Conservation (phyloP, 2,329 filamentous ascomycete genomes). For the Aspergillus sojae region DNA sequence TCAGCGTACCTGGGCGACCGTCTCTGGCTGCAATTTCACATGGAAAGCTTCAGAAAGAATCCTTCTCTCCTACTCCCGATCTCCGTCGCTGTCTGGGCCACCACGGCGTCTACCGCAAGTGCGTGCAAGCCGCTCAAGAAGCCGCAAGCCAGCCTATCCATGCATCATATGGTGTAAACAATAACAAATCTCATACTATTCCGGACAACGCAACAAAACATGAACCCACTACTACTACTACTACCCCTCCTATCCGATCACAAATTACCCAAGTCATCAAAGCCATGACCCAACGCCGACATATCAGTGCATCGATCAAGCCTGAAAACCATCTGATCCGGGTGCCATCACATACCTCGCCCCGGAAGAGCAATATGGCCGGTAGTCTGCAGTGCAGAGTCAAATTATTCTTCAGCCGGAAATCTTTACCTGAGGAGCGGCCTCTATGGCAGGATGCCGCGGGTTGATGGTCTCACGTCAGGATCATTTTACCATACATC, state of each 20-base stretch:
- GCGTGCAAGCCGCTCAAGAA: constrained; percentile 17
- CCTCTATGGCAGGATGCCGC: not conserved
- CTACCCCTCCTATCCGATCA: constrained; percentile 5
- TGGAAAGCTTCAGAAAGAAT: constrained; percentile 19
- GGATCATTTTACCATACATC: not conserved
- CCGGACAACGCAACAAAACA: not conserved
- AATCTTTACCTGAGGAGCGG: too few species aligned
- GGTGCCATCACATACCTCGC: not conserved
- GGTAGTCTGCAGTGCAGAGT: not conserved
- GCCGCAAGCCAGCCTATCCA: constrained; percentile 1
- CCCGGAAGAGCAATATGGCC: not conserved
- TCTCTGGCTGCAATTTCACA: constrained; percentile 17
- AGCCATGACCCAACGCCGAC: constrained; percentile 13
- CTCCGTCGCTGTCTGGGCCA: constrained; percentile 22
- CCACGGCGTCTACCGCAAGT: constrained; percentile 18
- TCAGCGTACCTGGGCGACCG: not conserved
- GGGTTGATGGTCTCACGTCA: not conserved
- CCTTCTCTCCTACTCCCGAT: constrained; percentile 13
- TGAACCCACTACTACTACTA: not conserved
- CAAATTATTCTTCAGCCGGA: not conserved
- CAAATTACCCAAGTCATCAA: constrained; percentile 17
- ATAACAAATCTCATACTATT: not conserved
- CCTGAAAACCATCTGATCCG: not conserved
- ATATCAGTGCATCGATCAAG: not conserved
- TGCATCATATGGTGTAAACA: not conserved